These are phyloP conservation scores for Coemansia sp. DNA, from an alignment of 192 early-diverging fungal genomes.

Conservation along the genomic window DNA sequence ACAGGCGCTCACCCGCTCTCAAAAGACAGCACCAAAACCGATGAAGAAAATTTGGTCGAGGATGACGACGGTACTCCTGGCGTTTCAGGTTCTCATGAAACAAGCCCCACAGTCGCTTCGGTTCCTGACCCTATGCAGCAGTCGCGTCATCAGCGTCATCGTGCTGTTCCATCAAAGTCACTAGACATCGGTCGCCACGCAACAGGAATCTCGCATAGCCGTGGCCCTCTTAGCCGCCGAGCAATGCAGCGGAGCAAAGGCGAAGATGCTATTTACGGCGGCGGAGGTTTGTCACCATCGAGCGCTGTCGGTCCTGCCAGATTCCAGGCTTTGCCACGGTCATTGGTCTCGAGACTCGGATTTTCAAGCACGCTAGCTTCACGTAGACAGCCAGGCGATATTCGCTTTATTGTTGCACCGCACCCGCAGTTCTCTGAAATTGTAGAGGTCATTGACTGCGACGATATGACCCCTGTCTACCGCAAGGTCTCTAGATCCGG, in stretches of 20 bases:
- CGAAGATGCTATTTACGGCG: slow-evolving; percentile 26
- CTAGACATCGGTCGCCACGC: slow-evolving; percentile 22
- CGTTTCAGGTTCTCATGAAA: not conserved
- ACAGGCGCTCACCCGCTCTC: slow-evolving; percentile 4
- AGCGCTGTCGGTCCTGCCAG: slow-evolving; percentile 22
- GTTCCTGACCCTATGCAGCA: not conserved
- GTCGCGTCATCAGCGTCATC: not conserved
- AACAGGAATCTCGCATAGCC: slow-evolving; percentile 1
- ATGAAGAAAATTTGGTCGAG: not conserved
- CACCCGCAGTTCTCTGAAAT: slow-evolving; percentile 34
- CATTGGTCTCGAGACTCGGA: slow-evolving; percentile 37
- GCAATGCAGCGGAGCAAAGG: slow-evolving; percentile 37
- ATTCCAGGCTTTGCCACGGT: slow-evolving; percentile 41
- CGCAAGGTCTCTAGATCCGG: slow-evolving; percentile 48
- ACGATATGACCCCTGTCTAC: slow-evolving; percentile 34
- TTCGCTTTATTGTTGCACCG: slow-evolving; percentile 43
- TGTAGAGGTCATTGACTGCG: slow-evolving; percentile 42
- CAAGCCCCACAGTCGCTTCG: not conserved
- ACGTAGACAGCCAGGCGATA: slow-evolving; percentile 27
- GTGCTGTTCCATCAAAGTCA: slow-evolving; percentile 30
- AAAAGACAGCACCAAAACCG: not conserved
- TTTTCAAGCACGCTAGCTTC: slow-evolving; percentile 31
- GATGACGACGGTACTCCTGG: not conserved
- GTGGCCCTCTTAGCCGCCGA: slow-evolving; percentile 27
- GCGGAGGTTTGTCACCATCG: not conserved